These are phyloP conservation scores for Pseudonitzschia delicatissima DNA, from an alignment of 108 stramenopile genomes.

Conservation along the genomic window DNA sequence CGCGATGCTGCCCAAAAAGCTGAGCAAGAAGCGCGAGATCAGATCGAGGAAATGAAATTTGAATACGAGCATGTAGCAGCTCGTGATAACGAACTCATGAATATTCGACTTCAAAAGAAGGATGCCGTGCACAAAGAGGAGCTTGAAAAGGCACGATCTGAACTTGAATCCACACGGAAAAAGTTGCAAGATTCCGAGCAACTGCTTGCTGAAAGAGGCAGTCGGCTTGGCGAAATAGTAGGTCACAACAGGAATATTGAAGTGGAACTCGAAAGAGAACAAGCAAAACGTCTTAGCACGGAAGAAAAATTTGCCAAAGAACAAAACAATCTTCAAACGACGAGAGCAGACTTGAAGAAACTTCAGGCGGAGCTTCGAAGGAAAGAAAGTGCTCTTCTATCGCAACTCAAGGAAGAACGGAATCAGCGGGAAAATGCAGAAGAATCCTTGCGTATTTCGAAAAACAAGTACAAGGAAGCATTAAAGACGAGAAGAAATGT, in stretches of 20 bases:
- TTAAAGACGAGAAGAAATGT: constrained; percentile 15
- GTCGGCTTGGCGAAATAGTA: constrained; percentile 38
- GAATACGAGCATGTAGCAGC: constrained; percentile 19
- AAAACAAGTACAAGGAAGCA: constrained; percentile 15
- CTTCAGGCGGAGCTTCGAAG: constrained; percentile 10
- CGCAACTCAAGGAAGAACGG: constrained; percentile 27
- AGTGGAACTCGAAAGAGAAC: constrained; percentile 20
- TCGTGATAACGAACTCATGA: constrained; percentile 14
- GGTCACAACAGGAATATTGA: constrained; percentile 35
- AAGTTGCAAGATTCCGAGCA: constrained; percentile 11
- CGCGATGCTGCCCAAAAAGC: constrained; percentile 10
- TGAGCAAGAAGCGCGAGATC: constrained; percentile 11
- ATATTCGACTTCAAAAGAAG: constrained; percentile 1
- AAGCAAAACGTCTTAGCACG: constrained; percentile 1
- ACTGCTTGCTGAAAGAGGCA: constrained; percentile 20
- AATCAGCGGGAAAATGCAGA: constrained; percentile 17
- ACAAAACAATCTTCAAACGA: constrained; percentile 7
- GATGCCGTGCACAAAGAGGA: constrained; percentile 12
- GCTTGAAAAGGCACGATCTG: neutral
- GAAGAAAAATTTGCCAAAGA: constrained; percentile 14
- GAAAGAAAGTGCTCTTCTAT: constrained; percentile 13
- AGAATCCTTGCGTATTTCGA: constrained; percentile 10
- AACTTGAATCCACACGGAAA: constrained; percentile 8
- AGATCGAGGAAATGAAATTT: neutral
- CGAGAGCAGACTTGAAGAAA: constrained; percentile 1